Base-by-base conservation (phyloP, 1,139 yeast species). In the Pichia sp. region DNA sequence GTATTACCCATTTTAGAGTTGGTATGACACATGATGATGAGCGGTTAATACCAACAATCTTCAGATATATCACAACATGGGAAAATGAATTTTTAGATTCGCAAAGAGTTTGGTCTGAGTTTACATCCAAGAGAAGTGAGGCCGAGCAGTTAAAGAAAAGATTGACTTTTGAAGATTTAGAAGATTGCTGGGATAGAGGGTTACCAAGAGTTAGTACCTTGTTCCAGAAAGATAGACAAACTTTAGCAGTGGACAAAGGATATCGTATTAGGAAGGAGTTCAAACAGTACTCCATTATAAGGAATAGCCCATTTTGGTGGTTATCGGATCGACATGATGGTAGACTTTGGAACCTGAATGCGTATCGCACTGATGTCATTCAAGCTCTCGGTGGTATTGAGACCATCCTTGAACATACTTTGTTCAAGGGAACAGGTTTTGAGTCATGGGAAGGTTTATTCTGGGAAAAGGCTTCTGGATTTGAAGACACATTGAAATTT, bases 371-470 rank as follows among this genome's bases (percentile, higher is more conserved):
- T 0, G 99, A 95, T 72, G 97, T 93, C 1, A 92, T 95, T 46
- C 98, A 93, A 71, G 97, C 98, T 0, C 76, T 95, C 8, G 99
- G 99, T 46, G 99, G 99, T 53, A 88, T 95, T 60, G 98, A 93
- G 65, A 91, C 99, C 0, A 93, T 95, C 67, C 72, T 95, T 60
- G 99, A 93, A 65, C 99, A 95, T 65, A 91, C 99, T 0, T 72
- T 95, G 52, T 95, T 93, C 75, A 89, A 89, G 67, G 99, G 96
- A 24, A 95, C 99, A 0, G 99, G 99, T 0, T 95, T 95, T 68
- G 96, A 88, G 64, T 88, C 95, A 9, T 95, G 99, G 99, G 99
- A 95, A 74, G 99, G 99, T 3, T 75, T 95, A 31, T 95, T 95
- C 70, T 95, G 99, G 99, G 99, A 95, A 66, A 90, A 90, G 65